phyloP scores from a whole-genome alignment of 805 yeast genomes.

The Jamesozyma piceae region DNA sequence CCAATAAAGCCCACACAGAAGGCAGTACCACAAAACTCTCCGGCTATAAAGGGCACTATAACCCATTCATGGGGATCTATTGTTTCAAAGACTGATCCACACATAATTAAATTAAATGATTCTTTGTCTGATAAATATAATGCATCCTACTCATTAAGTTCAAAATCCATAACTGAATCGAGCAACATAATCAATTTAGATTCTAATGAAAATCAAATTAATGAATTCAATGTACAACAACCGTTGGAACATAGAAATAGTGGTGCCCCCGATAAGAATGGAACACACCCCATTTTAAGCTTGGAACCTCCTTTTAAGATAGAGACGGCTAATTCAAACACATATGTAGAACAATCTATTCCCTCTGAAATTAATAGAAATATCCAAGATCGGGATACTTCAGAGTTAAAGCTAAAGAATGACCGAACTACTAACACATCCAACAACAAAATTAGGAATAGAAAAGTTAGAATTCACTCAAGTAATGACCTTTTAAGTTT shows the following conservation, averaged over 20 bases:
- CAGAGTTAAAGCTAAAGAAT: neutral
- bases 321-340: neutral
- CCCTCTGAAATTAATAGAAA: neutral
- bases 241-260: neutral
- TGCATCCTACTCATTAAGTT: constrained; percentile 3
- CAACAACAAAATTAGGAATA: constrained; percentile 16
- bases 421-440: neutral
- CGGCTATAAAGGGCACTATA: constrained; percentile 39
- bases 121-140: neutral
- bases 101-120: constrained; percentile 7
- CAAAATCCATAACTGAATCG: constrained; percentile 1
- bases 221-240: neutral
- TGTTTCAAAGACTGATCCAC: constrained; percentile 6
- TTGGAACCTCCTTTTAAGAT: neutral
- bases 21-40: constrained; percentile 10
- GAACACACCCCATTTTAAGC: neutral
- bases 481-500: constrained; percentile 18
- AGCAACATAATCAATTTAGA: neutral
- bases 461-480: constrained; percentile 25
- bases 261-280: neutral
- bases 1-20: neutral
- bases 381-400: neutral
- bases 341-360: neutral
- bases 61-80: constrained; percentile 41
- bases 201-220: too few species aligned